Evolutionary conservation across 129 eudicot genomes (phyloP), one percentile per base, ranked within the genome.

Genomic region (Ambrosia artemisiifolia): DNA sequence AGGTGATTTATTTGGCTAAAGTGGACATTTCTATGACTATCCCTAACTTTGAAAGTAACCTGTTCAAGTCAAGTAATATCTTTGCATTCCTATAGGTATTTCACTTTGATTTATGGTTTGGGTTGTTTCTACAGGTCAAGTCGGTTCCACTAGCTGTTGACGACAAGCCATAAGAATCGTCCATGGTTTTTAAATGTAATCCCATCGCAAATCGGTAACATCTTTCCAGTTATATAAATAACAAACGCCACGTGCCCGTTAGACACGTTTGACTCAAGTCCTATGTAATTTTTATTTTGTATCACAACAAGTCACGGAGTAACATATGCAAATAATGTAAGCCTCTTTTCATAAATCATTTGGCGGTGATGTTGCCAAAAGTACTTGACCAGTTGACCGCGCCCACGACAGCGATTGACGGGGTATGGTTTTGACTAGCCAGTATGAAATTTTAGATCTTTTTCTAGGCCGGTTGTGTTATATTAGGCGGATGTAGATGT

Each of bases 91-190:
- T 3, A 6, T 5, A 42, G 3, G 4, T n/a, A 4, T 40, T 67
- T 6, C 17, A 4, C 2, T 67, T 14, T 32, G 14, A 8, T 12
- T 3, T 36, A 13, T 14, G 51, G 18, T 48, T n/a, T 17, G 42
- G 36, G 14, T 11, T 12, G 68, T 11, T 75, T 55, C 16, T 38
- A 14, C 88, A 93, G 96, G 95, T 81, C 44, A 85, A 84, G 66
- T 85, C 98, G 1, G 98, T 87, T 73, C 92, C 98, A 7, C 75
- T 85, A 47, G 81, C 92, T 10, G 75, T 68, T 50, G 98, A 92
- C 55, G 96, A 79, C 33, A 56, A 49, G 59, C 66, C 74, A 8
- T 51, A 24, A 20, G 44, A 51, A 24, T 19, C 50, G 11, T 8
- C 13, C 17, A 10, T 53, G 57, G 53, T 14, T 42, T 65, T 24